These are phyloP conservation scores for Phaseolus coccineus DNA, from an alignment of 331 rosid genomes.

Conservation along the genomic window DNA sequence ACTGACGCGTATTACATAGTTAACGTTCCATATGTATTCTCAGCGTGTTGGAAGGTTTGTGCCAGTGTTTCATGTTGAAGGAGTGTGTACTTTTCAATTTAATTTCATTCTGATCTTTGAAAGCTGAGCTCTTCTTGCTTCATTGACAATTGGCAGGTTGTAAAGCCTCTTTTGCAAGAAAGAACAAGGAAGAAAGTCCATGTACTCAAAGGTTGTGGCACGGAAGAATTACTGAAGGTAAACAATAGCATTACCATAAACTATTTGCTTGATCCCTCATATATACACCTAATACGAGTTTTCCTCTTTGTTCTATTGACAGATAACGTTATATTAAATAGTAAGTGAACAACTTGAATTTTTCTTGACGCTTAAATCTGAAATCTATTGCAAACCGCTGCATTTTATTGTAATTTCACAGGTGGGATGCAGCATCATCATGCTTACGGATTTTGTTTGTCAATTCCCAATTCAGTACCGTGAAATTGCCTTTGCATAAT, in stretches of 20 bases:
- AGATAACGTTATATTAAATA: not conserved
- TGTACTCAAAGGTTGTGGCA: slow-evolving; percentile 28
- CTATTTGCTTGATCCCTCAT: not conserved
- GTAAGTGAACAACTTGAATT: not conserved
- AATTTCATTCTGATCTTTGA: not conserved
- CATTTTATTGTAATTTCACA: not conserved
- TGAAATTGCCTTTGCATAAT: not conserved
- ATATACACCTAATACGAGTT: not conserved
- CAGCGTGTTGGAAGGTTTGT: slow-evolving; percentile 27
- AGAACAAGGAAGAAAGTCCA: slow-evolving; percentile 30
- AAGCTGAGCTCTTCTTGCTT: not conserved
- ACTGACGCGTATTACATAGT: slow-evolving; percentile 23
- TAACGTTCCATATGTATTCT: slow-evolving; percentile 23
- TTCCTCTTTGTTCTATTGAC: not conserved
- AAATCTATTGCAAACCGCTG: not conserved
- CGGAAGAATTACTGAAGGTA: slow-evolving; percentile 27
- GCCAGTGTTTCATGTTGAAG: not conserved
- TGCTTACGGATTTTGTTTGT: not conserved
- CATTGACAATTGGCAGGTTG: slow-evolving; percentile 9
- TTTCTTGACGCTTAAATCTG: not conserved
- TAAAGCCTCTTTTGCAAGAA: slow-evolving; percentile 25
- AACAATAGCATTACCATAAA: not conserved
- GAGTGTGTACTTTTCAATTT: not conserved
- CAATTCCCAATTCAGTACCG: not conserved
- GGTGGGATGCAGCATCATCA: not conserved